Evolutionary conservation across 768 basidiomycete genomes (phyloP).

Genomic region (Postia placenta): DNA sequence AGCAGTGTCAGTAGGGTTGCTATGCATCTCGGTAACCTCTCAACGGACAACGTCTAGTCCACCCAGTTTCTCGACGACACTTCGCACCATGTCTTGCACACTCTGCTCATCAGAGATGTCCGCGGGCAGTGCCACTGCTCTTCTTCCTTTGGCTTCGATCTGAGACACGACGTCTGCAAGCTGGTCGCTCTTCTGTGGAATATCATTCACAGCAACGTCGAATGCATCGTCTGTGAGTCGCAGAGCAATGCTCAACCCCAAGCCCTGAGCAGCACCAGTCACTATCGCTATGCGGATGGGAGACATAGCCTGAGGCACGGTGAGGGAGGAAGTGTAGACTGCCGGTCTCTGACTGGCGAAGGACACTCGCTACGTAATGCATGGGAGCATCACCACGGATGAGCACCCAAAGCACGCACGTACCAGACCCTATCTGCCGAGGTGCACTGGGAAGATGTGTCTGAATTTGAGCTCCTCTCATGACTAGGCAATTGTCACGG

Average conservation of each 20-base stretch:
- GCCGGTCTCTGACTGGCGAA: no score
- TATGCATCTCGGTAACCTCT: no score
- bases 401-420: no score
- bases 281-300: conserved; percentile 20
- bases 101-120: conserved; percentile 38
- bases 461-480: no score
- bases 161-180: conserved; percentile 12
- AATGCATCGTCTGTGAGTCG: conserved; percentile 19
- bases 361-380: no score
- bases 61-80: conserved; percentile 27
- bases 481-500: no score
- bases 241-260: conserved; percentile 22
- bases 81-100: conserved; percentile 34
- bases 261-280: conserved; percentile 25
- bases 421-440: no score
- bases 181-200: conserved; percentile 8
- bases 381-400: no score
- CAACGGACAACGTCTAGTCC: conserved; percentile 43
- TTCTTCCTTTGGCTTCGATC: conserved; percentile 18
- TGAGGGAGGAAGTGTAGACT: no score
- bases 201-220: conserved; percentile 20
- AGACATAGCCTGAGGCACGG: not conserved
- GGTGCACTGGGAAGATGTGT: no score
- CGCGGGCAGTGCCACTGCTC: conserved; percentile 21
- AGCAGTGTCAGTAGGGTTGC: no score